Evolutionary conservation across 2,329 filamentous ascomycete genomes (phyloP).

Genomic region (Cryphonectria parasitica): DNA sequence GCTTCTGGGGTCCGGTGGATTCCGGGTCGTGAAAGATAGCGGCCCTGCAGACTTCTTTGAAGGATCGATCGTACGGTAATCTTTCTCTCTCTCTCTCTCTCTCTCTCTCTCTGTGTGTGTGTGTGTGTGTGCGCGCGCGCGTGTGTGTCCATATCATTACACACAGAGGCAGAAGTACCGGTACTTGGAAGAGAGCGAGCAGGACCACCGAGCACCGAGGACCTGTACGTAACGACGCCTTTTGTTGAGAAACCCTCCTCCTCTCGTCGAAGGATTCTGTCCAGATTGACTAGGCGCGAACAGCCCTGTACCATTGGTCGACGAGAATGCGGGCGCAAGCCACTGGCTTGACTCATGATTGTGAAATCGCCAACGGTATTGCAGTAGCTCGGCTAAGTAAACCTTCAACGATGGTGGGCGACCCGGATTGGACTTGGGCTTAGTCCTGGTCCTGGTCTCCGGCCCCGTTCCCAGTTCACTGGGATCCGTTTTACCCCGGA

Average conservation of each 20-base stretch:
- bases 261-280: neutral
- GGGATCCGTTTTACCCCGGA: slow-evolving; percentile 21
- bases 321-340: neutral
- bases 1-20: slow-evolving; percentile 18
- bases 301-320: neutral
- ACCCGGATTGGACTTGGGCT: neutral
- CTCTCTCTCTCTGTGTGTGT: neutral
- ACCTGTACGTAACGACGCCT: neutral
- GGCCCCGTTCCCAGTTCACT: slow-evolving; percentile 2
- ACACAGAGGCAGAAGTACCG: neutral
- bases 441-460: neutral
- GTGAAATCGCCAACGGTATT: neutral
- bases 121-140: neutral
- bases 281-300: neutral
- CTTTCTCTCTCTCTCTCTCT: too few relatives aligned
- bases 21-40: neutral
- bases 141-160: too few relatives aligned
- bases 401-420: neutral
- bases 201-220: neutral
- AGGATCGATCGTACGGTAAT: neutral
- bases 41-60: neutral
- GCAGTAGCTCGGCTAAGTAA: slow-evolving; percentile 1
- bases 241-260: neutral
- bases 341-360: neutral
- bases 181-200: neutral